Percentiles rank a stretch among this genome's conserved stretches.
Evolutionary conservation across 106 monocot genomes (phyloP).

Genomic region (Triglochin maritima): DNA sequence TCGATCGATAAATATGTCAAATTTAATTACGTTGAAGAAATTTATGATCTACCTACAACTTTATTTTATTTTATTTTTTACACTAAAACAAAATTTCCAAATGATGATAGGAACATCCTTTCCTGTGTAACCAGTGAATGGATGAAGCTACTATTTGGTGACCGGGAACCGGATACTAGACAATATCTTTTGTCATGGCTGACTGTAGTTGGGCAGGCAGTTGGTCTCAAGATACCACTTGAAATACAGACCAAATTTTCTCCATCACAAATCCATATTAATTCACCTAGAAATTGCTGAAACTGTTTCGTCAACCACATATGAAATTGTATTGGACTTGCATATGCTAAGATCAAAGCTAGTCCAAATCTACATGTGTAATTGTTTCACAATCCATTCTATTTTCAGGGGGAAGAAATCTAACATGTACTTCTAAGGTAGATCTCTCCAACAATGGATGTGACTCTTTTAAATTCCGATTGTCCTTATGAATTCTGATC

Average conservation of each 20-base stretch:
- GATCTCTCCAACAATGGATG: too few relatives aligned
- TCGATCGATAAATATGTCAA: neutral
- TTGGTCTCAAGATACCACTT: conserved; percentile 63
- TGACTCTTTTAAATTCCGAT: too few relatives aligned
- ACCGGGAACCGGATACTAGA: neutral
- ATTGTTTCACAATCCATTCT: too few relatives aligned
- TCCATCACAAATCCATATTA: neutral
- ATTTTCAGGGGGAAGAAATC: too few relatives aligned
- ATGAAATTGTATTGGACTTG: too few relatives aligned
- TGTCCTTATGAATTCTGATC: too few relatives aligned
- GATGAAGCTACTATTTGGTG: conserved; percentile 58
- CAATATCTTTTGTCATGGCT: conserved; percentile 68
- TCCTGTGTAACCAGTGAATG: conserved; percentile 67
- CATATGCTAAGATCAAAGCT: too few relatives aligned
- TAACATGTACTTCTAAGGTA: too few relatives aligned
- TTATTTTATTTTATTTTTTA: neutral
- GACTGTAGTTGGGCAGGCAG: conserved; percentile 68
- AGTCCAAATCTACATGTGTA: too few relatives aligned
- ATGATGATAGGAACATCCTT: conserved; percentile 70
- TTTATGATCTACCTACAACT: neutral
- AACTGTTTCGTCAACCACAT: too few relatives aligned
- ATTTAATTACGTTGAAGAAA: neutral
- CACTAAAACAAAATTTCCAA: neutral
- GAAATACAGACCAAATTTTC: conserved; percentile 23
- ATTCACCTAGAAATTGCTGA: too few relatives aligned